Conservation (phyloP, 164 flowering plant species). For the Vitis labrusca region DNA sequence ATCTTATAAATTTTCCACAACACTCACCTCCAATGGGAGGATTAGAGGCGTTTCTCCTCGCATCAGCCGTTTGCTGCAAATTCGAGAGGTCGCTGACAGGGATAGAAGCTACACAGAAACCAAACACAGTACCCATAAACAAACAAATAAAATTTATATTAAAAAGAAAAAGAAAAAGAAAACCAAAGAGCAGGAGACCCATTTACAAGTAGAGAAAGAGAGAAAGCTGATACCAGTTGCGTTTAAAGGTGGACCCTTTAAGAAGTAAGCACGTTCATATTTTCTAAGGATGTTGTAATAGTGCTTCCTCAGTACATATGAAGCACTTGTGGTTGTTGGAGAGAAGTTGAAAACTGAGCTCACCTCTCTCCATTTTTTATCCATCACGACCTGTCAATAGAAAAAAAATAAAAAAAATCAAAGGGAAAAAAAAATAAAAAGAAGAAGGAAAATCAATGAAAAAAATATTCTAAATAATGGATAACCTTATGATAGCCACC, state of each 20-base stretch:
- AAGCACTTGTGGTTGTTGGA: conserved; percentile 85
- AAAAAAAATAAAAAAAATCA: not conserved
- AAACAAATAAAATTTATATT: not conserved
- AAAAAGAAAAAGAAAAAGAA: not conserved
- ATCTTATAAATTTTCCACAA: not conserved
- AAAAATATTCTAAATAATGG: not conserved
- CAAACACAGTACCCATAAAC: not conserved
- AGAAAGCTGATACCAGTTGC: conserved; percentile 28
- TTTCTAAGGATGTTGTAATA: conserved; percentile 62
- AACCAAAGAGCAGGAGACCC: not conserved
- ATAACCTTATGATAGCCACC: conserved; percentile 84
- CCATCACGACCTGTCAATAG: conserved; percentile 54
- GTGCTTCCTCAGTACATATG: conserved; percentile 75
- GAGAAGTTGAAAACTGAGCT: conserved; percentile 61
- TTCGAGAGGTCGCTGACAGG: conserved; percentile 12
- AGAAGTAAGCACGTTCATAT: conserved; percentile 80
- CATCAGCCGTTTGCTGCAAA: conserved; percentile 1
- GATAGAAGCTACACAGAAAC: conserved; percentile 18
- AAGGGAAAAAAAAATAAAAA: not conserved
- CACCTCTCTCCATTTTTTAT: conserved; percentile 93
- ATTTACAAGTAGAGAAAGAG: not conserved
- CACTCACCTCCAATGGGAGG: conserved; percentile 23
- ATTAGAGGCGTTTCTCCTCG: conserved; percentile 2
- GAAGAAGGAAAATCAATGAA: not conserved
- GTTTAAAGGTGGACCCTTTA: conserved; percentile 41